Percentiles rank a stretch among this genome's conserved stretches.
These are phyloP conservation scores for Suhomyces guaymorum DNA, from an alignment of 1,139 yeast species.

Conservation along the genomic window DNA sequence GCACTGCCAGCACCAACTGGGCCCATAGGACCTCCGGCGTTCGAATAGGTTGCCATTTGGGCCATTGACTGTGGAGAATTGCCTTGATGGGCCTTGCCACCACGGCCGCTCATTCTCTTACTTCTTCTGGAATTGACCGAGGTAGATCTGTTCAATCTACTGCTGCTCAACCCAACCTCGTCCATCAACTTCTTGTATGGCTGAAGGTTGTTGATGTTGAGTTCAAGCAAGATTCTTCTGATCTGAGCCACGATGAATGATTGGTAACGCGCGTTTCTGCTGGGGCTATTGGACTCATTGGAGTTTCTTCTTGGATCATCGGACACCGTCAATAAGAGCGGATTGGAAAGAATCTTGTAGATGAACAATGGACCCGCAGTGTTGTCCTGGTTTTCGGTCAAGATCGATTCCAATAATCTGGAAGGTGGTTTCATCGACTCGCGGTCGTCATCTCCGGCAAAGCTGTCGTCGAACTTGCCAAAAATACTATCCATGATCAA, in stretches of 20 bases:
- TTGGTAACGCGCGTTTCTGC: conserved; percentile 47
- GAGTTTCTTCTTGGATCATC: conserved; percentile 26
- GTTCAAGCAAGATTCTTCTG: conserved; percentile 58
- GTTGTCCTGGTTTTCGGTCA: conserved; percentile 52
- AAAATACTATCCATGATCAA: conserved; percentile 65
- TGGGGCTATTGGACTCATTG: conserved; percentile 14
- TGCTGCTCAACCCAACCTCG: conserved; percentile 74
- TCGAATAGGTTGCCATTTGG: conserved; percentile 7
- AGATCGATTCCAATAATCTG: conserved; percentile 41
- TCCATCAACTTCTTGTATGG: conserved; percentile 87
- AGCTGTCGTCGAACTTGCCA: conserved; percentile 43
- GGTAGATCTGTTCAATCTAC: conserved; percentile 34
- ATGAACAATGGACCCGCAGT: conserved; percentile 84
- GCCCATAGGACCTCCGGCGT: conserved; percentile 5
- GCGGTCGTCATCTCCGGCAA: conserved; percentile 21
- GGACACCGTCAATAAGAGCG: conserved; percentile 43
- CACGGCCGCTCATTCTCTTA: conserved; percentile 22
- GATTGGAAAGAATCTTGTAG: conserved; percentile 73
- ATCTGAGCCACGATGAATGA: conserved; percentile 61
- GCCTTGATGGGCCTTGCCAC: conserved; percentile 12
- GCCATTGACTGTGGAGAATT: conserved; percentile 9
- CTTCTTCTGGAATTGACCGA: conserved; percentile 24
- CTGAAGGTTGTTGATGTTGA: conserved; percentile 59
- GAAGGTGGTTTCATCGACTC: conserved; percentile 25
- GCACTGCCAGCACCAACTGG: conserved; percentile 6